Evolutionary conservation across 306 rosid species (phyloP).

Genomic region (apple (Malus domestica)): DNA sequence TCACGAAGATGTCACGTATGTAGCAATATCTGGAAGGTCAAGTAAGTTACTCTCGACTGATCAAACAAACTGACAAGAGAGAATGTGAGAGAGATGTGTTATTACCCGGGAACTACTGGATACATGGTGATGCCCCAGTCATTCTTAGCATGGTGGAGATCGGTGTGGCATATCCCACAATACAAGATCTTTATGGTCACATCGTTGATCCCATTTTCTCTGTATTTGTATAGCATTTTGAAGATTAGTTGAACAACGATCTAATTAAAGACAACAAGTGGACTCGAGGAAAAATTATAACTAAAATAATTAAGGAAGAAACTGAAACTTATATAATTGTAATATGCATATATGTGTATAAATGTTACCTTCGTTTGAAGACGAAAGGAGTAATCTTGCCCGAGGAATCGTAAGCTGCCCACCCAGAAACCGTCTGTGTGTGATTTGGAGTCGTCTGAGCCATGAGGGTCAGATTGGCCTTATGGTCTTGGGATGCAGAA

Average conservation of each 20-base stretch:
- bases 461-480: constrained; percentile 20
- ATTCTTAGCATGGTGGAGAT: constrained; percentile 46
- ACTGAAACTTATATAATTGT: background rate
- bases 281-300: no score
- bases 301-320: background rate
- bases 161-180: constrained; percentile 82
- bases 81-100: background rate
- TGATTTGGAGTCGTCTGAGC: constrained; percentile 61
- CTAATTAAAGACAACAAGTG: background rate
- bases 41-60: no score
- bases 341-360: background rate
- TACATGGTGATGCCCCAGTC: constrained; percentile 78
- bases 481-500: background rate
- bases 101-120: constrained; percentile 69
- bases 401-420: constrained; percentile 84
- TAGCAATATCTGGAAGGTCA: no score
- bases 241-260: background rate
- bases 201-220: constrained; percentile 58
- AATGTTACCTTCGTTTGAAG: constrained; percentile 31
- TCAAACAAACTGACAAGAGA: no score
- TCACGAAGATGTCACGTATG: background rate
- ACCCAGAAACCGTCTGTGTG: constrained; percentile 59
- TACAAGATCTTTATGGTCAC: constrained; percentile 51
- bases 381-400: constrained; percentile 53
- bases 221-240: constrained; percentile 9